Conservation (phyloP, 108 stramenopile species). For the Nitzschia sp. region DNA sequence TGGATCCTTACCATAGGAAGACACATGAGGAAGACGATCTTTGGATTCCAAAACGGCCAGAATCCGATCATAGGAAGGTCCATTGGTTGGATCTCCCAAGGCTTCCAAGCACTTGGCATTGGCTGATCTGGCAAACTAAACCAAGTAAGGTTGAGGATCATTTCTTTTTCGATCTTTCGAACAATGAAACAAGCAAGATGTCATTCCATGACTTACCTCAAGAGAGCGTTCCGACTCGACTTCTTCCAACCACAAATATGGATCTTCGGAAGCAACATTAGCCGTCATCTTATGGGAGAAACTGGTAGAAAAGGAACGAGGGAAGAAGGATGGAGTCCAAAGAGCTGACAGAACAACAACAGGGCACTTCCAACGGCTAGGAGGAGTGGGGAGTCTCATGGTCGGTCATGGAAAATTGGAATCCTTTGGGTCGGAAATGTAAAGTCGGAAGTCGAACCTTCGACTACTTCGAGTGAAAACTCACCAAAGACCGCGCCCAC, state of each 20-base stretch:
- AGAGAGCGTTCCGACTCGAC: conserved; percentile 73
- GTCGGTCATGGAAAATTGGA: neutral
- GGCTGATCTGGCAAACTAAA: conserved; percentile 58
- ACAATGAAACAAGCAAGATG: neutral
- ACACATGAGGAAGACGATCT: conserved; percentile 68
- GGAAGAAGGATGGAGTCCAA: neutral
- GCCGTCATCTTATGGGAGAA: conserved; percentile 1
- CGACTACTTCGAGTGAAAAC: too few relatives aligned
- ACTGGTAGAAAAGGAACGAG: neutral
- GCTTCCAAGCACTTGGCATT: conserved; percentile 66
- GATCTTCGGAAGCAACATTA: conserved; percentile 49
- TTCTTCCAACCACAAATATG: conserved; percentile 79
- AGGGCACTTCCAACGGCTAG: conserved; percentile 1
- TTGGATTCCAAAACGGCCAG: conserved; percentile 61
- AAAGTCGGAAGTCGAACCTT: neutral
- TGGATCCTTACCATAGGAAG: conserved; percentile 49
- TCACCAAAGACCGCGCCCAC: too few relatives aligned
- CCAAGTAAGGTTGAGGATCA: neutral
- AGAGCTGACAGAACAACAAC: neutral
- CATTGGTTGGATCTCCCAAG: conserved; percentile 61
- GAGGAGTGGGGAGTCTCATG: neutral
- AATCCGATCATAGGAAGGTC: conserved; percentile 54
- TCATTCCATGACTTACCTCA: conserved; percentile 23
- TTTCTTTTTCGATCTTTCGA: neutral
- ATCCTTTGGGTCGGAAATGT: neutral